These are phyloP conservation scores for Leccinum incarnatum DNA, from an alignment of 768 basidiomycete genomes.

Conservation along the genomic window DNA sequence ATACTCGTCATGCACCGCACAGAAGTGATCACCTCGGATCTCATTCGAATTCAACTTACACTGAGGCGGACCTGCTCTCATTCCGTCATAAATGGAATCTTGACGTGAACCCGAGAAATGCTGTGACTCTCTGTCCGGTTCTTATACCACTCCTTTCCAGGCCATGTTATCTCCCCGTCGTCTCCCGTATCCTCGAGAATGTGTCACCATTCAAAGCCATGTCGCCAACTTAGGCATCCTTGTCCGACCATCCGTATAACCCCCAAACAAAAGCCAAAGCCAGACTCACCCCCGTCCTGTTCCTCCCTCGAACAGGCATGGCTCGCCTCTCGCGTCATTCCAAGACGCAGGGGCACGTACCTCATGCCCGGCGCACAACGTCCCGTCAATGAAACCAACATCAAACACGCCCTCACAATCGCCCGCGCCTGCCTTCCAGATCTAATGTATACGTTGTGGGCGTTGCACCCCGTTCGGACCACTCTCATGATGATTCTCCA, in stretches of 20 bases:
- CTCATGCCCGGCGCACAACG: constrained; percentile 71
- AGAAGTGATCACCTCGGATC: constrained; percentile 33
- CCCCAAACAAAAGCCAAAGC: background rate
- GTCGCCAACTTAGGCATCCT: constrained; percentile 21
- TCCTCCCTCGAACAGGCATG: constrained; percentile 45
- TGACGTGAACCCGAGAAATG: constrained; percentile 34
- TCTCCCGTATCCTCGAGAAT: constrained; percentile 19
- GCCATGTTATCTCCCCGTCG: constrained; percentile 15
- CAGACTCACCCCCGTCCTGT: background rate
- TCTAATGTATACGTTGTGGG: constrained; percentile 49
- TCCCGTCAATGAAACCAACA: constrained; percentile 54
- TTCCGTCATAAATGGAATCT: constrained; percentile 17
- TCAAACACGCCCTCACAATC: constrained; percentile 55
- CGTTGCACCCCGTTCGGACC: constrained; percentile 65
- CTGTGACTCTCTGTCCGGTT: constrained; percentile 27
- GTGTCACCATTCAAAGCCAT: constrained; percentile 23
- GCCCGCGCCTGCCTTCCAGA: constrained; percentile 52
- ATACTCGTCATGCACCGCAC: constrained; percentile 32
- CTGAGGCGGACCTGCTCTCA: constrained; percentile 23
- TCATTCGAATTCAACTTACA: constrained; percentile 13
- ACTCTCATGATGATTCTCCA: constrained; percentile 70
- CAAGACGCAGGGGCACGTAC: constrained; percentile 41
- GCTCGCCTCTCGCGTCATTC: constrained; percentile 54
- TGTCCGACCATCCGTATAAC: constrained; percentile 6
- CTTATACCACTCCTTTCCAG: constrained; percentile 27